Base-by-base conservation (phyloP, 106 monocot genomes). In the Chionographis japonica region DNA sequence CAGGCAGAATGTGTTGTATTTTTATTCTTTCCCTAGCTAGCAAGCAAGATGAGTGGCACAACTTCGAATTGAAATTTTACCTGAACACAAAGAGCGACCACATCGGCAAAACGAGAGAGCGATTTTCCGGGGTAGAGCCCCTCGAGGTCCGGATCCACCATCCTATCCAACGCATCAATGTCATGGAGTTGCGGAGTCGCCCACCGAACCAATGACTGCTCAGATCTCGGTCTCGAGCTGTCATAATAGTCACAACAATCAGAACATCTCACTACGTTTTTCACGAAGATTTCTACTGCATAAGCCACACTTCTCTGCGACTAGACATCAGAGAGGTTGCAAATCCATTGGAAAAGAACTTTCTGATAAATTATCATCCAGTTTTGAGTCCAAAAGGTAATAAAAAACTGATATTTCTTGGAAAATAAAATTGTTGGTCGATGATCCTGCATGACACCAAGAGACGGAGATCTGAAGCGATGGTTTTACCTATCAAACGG, bases 171-270 rank as follows among this genome's bases (percentile, higher is more conserved):
- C 27, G 95, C 88, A 65, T 95, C 89, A 16, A 95, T 92, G 78
- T 95, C 95, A 72, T 92, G 95, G 43, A 95, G 88, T 68, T 89
- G 95, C 54, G 95, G 95, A 63, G 86, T 82, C 2, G 95, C 91
- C 95, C 95, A 95, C 55, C 82, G 77, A 65, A 95, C 95, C 71
- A 92, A 69, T 14, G 81, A 80, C 74, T 95, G 95, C 65, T 95
- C 92, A 12, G 82, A 80, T 72, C 95, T 71, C 54, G 81, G 75
- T 65, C 84, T 89, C 8, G 86, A 56, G 62, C 95, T 95, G 84
- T 58, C 51, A 50, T 8, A 42, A 15, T 19, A 17, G 56, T 35
- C 36, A 20, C 2, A 43, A 14, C 36, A 53, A 18, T 57, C 6
- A 79, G 15, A 68, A 71, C 11, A 19, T 60, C 4, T 12, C 15